Evolutionary conservation across 2,329 filamentous ascomycete genomes (phyloP), one percentile per base, ranked within the genome.

Genomic region (Xylariaceae sp.): DNA sequence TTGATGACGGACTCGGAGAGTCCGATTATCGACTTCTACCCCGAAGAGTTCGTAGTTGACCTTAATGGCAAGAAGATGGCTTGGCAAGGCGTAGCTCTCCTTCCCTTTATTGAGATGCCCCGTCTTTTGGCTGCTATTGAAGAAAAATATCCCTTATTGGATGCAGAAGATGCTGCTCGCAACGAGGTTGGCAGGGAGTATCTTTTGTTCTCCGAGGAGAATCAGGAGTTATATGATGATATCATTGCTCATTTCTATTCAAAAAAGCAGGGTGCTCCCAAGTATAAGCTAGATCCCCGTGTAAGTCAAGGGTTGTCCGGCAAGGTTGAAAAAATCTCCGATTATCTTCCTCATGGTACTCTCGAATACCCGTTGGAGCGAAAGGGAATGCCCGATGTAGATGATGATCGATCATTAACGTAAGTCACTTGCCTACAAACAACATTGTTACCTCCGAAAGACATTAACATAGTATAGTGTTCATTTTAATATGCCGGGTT

Each of bases 11-110:
- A 95, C 8, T 81, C 88, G 11, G 85, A 96, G 39, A 97, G 92
- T 66, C 86, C 92, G 41, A 97, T 99, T 64, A 91, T 96, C 61
- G 93, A 99, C 70, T 99, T 99, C 72, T 99, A 99, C 66, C 95
- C 95, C 0, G 89, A 92, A 67, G 91, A 96, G 20, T 99, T 99
- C 64, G 85, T 89, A 13, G 83, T 97, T 47, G 94, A 99, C 71
- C 76, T 97, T 35, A 99, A 99, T 62, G 94, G 94, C 49, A 97
- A 97, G 77, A 99, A 97, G 70, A 95, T 97, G 75, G 91, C 92
- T 0, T 99, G 95, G 94, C 93, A 97, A 71, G 94, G 94, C 59
- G 88, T 99, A 47, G 92, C 91, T 2, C 78, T 99, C 16, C 80
- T 99, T 27, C 94, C 94, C 0, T 99, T 97, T 71, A 99, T 99